These are phyloP conservation scores for Waitea zeae DNA, from an alignment of 1,284 basidiomycete genomes.

Conservation along the genomic window DNA sequence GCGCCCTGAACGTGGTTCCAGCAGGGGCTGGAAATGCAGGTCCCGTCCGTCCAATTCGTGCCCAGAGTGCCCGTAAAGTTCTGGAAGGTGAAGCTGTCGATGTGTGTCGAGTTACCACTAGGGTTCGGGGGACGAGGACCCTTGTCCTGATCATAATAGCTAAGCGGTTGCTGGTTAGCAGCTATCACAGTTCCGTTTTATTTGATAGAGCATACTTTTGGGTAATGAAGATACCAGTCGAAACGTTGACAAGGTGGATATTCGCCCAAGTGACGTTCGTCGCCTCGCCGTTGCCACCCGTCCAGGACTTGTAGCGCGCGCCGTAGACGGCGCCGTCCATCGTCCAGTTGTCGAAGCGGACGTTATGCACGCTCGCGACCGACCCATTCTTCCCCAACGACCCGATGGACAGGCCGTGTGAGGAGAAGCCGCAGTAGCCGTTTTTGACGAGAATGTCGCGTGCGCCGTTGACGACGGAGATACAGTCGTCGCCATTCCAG, in stretches of 20 bases:
- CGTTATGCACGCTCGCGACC: slow-evolving; percentile 19
- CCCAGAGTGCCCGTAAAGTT: slow-evolving; percentile 24
- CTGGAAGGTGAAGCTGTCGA: slow-evolving; percentile 18
- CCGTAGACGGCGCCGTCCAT: slow-evolving; percentile 29
- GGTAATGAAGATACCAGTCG: slow-evolving; percentile 26
- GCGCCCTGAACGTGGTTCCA: slow-evolving; percentile 15
- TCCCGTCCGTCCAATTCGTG: slow-evolving; percentile 20
- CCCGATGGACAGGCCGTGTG: slow-evolving; percentile 28
- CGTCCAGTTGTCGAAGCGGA: slow-evolving; percentile 25
- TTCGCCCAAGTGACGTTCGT: slow-evolving; percentile 28
- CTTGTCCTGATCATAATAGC: slow-evolving; percentile 10
- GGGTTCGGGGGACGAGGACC: slow-evolving; percentile 11
- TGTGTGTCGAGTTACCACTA: slow-evolving; percentile 17
- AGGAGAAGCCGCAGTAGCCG: slow-evolving; percentile 26
- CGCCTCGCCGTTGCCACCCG: slow-evolving; percentile 25
- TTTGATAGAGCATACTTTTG: too few species aligned
- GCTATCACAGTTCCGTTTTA: slow-evolving; percentile 4
- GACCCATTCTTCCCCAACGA: slow-evolving; percentile 23
- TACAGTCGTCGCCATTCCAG: slow-evolving; percentile 29
- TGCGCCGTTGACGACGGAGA: slow-evolving; percentile 27
- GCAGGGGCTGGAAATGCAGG: slow-evolving; percentile 16
- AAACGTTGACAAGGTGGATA: slow-evolving; percentile 22
- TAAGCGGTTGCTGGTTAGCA: slow-evolving; percentile 5
- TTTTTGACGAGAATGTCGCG: slow-evolving; percentile 25
- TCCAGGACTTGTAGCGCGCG: slow-evolving; percentile 21